Evolutionary conservation across 805 yeast genomes (phyloP), one percentile per base, ranked within the genome.

Genomic region (Candida tibetensis): DNA sequence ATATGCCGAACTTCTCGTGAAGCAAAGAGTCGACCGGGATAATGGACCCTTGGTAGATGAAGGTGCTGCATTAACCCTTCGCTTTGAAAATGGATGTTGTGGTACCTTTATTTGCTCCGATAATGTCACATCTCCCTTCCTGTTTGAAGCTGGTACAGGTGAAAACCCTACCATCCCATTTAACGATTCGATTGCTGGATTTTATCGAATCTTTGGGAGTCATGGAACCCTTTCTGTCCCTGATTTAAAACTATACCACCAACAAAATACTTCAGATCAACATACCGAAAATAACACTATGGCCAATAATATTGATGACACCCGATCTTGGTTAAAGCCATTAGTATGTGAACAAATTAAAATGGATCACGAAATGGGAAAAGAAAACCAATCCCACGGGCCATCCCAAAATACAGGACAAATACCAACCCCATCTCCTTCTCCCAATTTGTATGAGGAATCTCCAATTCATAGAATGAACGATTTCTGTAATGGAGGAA

Each of bases 21-120:
- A 57, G 39, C 65, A 62, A 39, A 49, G 72, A 25, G 30, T 28
- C 12, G 48, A 49, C n/a, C 17, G 22, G 28, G 31, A 28, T 4
- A 7, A 23, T 10, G 45, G 42, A 30, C 49, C 49, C 2, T 44
- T 49, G 29, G 69, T 61, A n/a, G 71, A 65, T 34, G 71, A 65
- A 44, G 71, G 71, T 16, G 67, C 68, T 2, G 64, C 53, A 2
- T 49, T 65, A 17, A 58, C 65, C 6, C 37, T 65, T 8, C 51
- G 51, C 18, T 65, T 65, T 36, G 50, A 46, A 25, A 55, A 44
- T 40, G 71, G 71, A 2, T 48, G 57, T 17, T 48, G 58, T 14
- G 71, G 71, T 5, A 63, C 66, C 4, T 65, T 65, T 41, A 51
- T 65, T 14, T 63, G 69, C 40, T 52, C 66, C 22, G 71, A 65